Base-by-base conservation (phyloP, 179 eudicot species). In the Silene noctiflora region DNA sequence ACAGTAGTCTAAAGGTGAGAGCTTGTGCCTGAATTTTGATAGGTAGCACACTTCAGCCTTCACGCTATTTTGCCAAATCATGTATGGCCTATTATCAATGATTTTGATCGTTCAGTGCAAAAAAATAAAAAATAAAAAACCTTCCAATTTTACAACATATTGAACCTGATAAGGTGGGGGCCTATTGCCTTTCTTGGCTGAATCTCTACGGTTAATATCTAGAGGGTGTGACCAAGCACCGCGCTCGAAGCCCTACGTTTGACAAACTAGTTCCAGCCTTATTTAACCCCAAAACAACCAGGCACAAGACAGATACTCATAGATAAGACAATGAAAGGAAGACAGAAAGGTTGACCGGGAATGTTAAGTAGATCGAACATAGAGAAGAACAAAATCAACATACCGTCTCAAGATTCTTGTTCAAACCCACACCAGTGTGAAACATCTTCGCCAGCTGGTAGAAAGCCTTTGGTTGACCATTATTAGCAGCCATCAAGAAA, bases 401-500 rank as follows among this genome's bases (percentile, higher is more conserved):
- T 87, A 95, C 99, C 99, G 89, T 86, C 55, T 81, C 86, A 68
- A 91, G 85, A 80, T 88, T 89, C 79, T 86, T 89, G 89, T 87
- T 93, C 71, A 93, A 87, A 70, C 93, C 99, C 35, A 95, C 90
- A 74, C 99, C 99, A 77, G 90, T 88, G 78, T 91, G 99, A 76
- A 93, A 93, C 99, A 95, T 95, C 87, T 93, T 95, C 12, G 97
- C 99, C 71, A 95, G 75, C 85, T 95, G 98, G 82, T 93, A 93
- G 78, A 91, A 91, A 74, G 99, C 97, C 86, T 93, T 95, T 17
- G 95, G 90, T 77, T 93, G 97, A 80, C 98, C 98, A 35, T 78
- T 83, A 85, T 91, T 87, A 60, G 91, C 88, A 71, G 98, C 98
- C 75, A 77, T 16, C 48, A 89, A 73, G 73, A 95, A 91, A 80